These are phyloP conservation scores for Gaeumannomyces sp. DNA, from an alignment of 2,329 filamentous ascomycete genomes.

Conservation along the genomic window DNA sequence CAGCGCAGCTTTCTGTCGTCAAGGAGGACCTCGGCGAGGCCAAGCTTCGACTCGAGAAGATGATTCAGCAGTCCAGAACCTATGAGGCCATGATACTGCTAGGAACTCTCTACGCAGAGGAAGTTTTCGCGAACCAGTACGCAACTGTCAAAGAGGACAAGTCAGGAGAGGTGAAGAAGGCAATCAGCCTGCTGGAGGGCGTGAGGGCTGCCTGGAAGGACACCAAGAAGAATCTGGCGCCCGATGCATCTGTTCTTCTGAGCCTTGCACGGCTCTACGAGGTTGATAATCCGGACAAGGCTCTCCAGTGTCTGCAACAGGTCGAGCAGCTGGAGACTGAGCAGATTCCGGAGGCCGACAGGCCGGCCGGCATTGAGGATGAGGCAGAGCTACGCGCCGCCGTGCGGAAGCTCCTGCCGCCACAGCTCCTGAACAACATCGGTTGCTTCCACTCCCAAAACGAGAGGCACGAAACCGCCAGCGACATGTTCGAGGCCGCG, in stretches of 20 bases:
- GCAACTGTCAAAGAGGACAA: constrained; percentile 79
- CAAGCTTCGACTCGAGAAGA: constrained; percentile 90
- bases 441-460: constrained; percentile 90
- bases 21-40: constrained; percentile 84
- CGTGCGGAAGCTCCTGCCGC: constrained; percentile 73
- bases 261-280: constrained; percentile 93
- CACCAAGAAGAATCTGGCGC: constrained; percentile 71
- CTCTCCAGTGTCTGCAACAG: constrained; percentile 82
- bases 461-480: constrained; percentile 73
- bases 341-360: constrained; percentile 65
- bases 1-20: constrained; percentile 80
- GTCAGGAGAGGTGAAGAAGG: constrained; percentile 76
- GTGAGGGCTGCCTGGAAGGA: constrained; percentile 91
- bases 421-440: constrained; percentile 93
- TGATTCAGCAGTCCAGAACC: constrained; percentile 76
- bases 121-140: constrained; percentile 75
- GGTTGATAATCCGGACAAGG: constrained; percentile 77
- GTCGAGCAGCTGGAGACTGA: constrained; percentile 87
- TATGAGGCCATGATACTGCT: constrained; percentile 89
- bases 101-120: constrained; percentile 88
- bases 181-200: constrained; percentile 73
- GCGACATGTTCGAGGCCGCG: constrained; percentile 87
- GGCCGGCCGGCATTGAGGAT: constrained; percentile 53
- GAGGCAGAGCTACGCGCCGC: constrained; percentile 52
- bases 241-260: constrained; percentile 81